Evolutionary conservation across 352 stramenopile species (phyloP).

Genomic region (Pythium chondricola): DNA sequence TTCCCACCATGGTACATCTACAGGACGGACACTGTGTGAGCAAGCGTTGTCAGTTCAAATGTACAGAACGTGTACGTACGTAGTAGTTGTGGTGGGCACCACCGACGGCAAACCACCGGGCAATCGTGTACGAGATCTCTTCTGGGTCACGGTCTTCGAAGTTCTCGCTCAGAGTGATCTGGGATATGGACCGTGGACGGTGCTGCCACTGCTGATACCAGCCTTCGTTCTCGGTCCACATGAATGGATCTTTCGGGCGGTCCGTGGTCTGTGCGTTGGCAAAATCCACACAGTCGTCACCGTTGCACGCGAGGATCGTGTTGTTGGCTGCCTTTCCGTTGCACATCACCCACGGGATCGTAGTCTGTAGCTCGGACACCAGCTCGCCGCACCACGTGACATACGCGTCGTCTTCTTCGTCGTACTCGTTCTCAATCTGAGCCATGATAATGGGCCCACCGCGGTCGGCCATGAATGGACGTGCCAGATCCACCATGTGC

Average conservation of each 20-base stretch:
- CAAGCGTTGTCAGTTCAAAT: no score
- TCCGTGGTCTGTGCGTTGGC: constrained; percentile 34
- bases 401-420: constrained; percentile 40
- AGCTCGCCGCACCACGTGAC: constrained; percentile 51
- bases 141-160: constrained; percentile 41
- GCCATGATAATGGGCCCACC: constrained; percentile 69
- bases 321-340: constrained; percentile 57
- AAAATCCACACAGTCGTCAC: constrained; percentile 62
- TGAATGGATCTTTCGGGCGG: constrained; percentile 36
- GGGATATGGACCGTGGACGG: constrained; percentile 7
- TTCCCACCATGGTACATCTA: constrained; percentile 79
- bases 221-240: constrained; percentile 76
- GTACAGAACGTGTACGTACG: constrained; percentile 30
- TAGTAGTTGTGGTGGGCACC: constrained; percentile 69
- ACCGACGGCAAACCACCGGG: constrained; percentile 62
- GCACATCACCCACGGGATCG: constrained; percentile 75
- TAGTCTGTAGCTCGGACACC: constrained; percentile 41
- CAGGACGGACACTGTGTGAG: neutral
- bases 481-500: no score
- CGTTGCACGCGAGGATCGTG: constrained; percentile 63
- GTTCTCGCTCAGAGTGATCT: constrained; percentile 17
- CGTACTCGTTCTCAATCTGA: constrained; percentile 69
- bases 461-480: constrained; percentile 52
- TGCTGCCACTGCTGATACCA: constrained; percentile 68
- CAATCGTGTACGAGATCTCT: constrained; percentile 53